Base-by-base conservation (phyloP, 2,329 filamentous ascomycete genomes). In the Phialophora verrucosa region DNA sequence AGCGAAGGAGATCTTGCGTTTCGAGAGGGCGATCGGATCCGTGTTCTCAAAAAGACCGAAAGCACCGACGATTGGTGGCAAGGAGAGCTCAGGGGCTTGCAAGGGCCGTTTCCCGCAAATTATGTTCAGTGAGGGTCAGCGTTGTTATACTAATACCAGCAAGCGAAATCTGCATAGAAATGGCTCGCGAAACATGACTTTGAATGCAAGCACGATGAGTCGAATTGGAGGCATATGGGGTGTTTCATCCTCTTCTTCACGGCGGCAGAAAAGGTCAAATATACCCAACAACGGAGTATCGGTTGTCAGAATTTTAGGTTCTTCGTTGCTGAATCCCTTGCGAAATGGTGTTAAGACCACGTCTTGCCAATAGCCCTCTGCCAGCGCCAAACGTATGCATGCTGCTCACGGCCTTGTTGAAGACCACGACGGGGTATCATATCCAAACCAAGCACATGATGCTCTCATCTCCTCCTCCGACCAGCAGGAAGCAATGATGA, bases 41-140 rank as follows among this genome's bases (percentile, higher is more conserved):
- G 84, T 54, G 88, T 96, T 3, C 75, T 93, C 35, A 91, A 91
- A 80, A 92, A 90, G 80, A 95, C 92, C 2, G 85, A 87, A 6
- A 92, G 89, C 68, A 89, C 87, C 25, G 90, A 95, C 78, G 92
- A 95, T 75, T 96, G 92, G 91, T 96, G 92, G 92, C 86, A 91
- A 68, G 92, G 92, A 12, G 91, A 95, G 77, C 70, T 93, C 14
- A 82, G 82, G 49, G 91, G 91, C 0, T 76, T 82, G 29, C 85
- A 83, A 74, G 92, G 92, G 3, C 88, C 83, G 71, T 96, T 96
- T 75, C 92, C 92, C 0, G 92, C 92, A 6, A 96, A 96, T 77
- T 96, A 96, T 78, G 91, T 90, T 44, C 66, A 70, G 59, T 71
- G 59, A 70, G 51, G 14, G 25, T 51, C 27, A 32, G 35, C 12